Evolutionary conservation across 768 basidiomycete genomes (phyloP).

Genomic region (Kwoniella heveanensis): DNA sequence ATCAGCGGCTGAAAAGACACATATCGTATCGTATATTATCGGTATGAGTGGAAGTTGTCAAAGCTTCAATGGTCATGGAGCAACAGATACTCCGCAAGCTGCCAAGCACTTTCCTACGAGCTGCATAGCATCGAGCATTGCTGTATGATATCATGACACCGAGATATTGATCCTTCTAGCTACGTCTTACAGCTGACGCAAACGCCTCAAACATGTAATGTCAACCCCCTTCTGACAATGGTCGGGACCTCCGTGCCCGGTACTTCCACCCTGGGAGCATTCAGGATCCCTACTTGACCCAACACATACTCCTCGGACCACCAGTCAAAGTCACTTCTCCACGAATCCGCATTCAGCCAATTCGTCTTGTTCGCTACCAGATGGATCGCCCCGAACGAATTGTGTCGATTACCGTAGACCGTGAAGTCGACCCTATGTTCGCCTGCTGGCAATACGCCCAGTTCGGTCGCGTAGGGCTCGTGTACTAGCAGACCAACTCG

Average conservation of each 20-base stretch:
- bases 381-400: conserved; percentile 42
- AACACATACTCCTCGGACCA: conserved; percentile 46
- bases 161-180: too few species aligned
- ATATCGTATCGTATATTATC: background rate
- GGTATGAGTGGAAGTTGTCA: too few species aligned
- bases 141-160: too few species aligned
- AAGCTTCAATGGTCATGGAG: too few species aligned
- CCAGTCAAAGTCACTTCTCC: conserved; percentile 40
- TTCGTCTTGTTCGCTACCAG: conserved; percentile 36
- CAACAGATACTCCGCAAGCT: too few species aligned
- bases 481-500: conserved; percentile 17
- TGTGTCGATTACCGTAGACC: conserved; percentile 41
- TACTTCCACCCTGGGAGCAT: conserved; percentile 33
- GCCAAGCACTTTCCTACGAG: too few species aligned
- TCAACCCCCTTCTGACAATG: conserved; percentile 13
- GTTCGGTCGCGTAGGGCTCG: conserved; percentile 28
- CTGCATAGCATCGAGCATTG: too few species aligned
- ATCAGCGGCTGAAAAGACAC: background rate
- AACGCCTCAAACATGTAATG: conserved; percentile 14
- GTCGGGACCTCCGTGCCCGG: conserved; percentile 26
- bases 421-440: conserved; percentile 34
- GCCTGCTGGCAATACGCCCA: conserved; percentile 18
- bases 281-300: conserved; percentile 31
- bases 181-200: background rate
- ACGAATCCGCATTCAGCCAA: conserved; percentile 38